A percentile compares a stretch with the other conserved stretches of the same genome.
phyloP scores from a whole-genome alignment of 176 grass and related monocot genomes.

The Eleusine indica region DNA sequence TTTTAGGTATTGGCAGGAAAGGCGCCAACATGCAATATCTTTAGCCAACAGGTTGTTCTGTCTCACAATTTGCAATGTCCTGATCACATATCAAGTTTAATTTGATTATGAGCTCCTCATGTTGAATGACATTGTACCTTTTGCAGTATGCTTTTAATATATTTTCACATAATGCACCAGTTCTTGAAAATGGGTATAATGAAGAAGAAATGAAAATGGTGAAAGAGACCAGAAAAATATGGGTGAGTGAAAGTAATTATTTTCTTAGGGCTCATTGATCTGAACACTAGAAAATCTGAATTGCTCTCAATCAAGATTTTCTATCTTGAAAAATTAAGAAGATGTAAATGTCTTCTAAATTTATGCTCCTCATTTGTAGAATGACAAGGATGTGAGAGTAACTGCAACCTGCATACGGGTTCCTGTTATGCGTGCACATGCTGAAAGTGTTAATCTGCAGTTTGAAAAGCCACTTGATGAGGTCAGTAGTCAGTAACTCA shows the following conservation, averaged over 20 bases:
- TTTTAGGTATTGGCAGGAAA: slow-evolving; percentile 93
- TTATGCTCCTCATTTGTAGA: slow-evolving; percentile 43
- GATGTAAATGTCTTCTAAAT: slow-evolving; percentile 22
- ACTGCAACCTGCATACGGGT: slow-evolving; percentile 96
- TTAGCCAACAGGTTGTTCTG: slow-evolving; percentile 71
- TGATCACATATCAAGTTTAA: slow-evolving; percentile 7
- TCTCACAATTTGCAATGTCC: not conserved
- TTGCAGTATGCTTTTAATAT: slow-evolving; percentile 98
- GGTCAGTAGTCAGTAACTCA: slow-evolving; percentile 49
- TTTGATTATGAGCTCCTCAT: not conserved
- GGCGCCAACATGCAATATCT: slow-evolving; percentile 92
- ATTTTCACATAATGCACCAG: slow-evolving; percentile 90
- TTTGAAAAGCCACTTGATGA: slow-evolving; percentile 94
- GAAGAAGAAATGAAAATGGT: slow-evolving; percentile 99
- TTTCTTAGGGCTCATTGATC: not conserved
- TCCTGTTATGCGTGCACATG: slow-evolving; percentile 89
- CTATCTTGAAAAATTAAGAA: not conserved
- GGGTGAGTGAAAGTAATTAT: slow-evolving; percentile 52
- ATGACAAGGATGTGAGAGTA: slow-evolving; percentile 85
- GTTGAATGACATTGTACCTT: slow-evolving; percentile 38
- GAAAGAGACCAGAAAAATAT: slow-evolving; percentile 91
- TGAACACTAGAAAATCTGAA: slow-evolving; percentile 11
- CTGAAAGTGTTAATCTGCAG: slow-evolving; percentile 91
- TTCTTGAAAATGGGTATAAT: slow-evolving; percentile 94
- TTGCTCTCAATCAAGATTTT: slow-evolving; percentile 8